phyloP scores from a whole-genome alignment of 768 basidiomycete genomes.

The Rossbeevera mucosa region DNA sequence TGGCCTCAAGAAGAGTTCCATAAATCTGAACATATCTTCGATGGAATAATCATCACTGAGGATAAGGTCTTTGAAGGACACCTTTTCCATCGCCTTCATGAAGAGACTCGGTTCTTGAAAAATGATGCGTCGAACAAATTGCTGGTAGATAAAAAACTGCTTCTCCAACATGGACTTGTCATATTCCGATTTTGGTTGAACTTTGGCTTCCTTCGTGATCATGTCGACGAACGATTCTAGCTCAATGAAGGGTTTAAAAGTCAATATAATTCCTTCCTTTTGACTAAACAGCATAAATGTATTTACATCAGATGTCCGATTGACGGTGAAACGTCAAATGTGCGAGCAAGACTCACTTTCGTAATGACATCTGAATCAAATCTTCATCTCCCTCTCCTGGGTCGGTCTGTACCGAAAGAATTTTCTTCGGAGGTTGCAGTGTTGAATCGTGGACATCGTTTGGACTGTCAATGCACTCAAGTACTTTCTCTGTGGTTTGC shows the following conservation, averaged over 20 bases:
- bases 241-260: neutral
- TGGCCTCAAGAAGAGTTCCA: neutral
- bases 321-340: neutral
- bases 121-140: conserved; percentile 29
- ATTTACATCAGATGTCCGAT: neutral
- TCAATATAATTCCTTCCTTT: neutral
- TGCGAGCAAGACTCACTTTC: conserved; percentile 4
- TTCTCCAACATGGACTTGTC: neutral
- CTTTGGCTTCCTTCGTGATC: too few relatives aligned
- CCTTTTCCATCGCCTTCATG: conserved; percentile 27
- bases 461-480: neutral
- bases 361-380: conserved; percentile 11
- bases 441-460: neutral
- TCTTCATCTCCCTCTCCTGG: conserved; percentile 12
- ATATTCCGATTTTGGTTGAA: neutral
- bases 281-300: neutral
- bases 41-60: conserved; percentile 28
- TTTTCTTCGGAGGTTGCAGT: neutral
- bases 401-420: neutral
- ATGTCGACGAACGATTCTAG: conserved; percentile 1
- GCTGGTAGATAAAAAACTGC: conserved; percentile 8
- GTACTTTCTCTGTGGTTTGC: neutral
- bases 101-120: conserved; percentile 28
- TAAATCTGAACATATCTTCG: conserved; percentile 18
- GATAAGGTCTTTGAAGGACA: conserved; percentile 32